Conservation (phyloP, 1,284 basidiomycete species). For the Neonothopanus nambi region DNA sequence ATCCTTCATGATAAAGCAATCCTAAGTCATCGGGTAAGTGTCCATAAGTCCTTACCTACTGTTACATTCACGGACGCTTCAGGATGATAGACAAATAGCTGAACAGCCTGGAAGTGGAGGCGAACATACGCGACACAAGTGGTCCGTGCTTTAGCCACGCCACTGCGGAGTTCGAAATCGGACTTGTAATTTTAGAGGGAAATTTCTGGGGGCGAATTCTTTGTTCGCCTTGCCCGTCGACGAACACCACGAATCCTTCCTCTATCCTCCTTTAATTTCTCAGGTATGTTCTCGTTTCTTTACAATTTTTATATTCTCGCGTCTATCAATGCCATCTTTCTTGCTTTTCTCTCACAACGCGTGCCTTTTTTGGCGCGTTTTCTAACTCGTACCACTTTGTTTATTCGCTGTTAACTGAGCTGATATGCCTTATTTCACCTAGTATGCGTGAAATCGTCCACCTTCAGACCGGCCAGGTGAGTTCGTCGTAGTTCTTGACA, state of each 20-base stretch:
- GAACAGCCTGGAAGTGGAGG: background rate
- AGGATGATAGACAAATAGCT: too few species aligned
- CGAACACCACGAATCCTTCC: slow-evolving; percentile 16
- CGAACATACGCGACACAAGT: slow-evolving; percentile 10
- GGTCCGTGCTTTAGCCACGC: slow-evolving; percentile 35
- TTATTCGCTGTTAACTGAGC: background rate
- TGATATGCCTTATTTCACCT: slow-evolving; percentile 27
- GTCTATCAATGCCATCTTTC: slow-evolving; percentile 21
- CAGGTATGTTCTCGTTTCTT: slow-evolving; percentile 18
- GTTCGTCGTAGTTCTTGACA: slow-evolving; percentile 25
- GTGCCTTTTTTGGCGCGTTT: slow-evolving; percentile 7
- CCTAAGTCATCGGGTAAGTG: too few species aligned
- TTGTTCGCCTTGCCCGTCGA: slow-evolving; percentile 10
- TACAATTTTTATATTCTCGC: slow-evolving; percentile 32
- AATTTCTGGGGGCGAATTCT: slow-evolving; percentile 24
- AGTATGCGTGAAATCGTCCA: slow-evolving; percentile 98
- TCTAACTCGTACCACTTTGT: slow-evolving; percentile 12
- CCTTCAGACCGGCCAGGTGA: slow-evolving; percentile 92
- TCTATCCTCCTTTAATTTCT: slow-evolving; percentile 2
- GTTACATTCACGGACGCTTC: too few species aligned
- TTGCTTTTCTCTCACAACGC: slow-evolving; percentile 1
- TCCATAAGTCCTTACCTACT: too few species aligned
- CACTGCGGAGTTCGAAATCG: slow-evolving; percentile 43
- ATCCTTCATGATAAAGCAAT: too few species aligned
- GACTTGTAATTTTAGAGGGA: slow-evolving; percentile 7